Evolutionary conservation across 2,329 filamentous ascomycete species (phyloP), one percentile per base, ranked within the genome.

Genomic region (Hymenoscyphus repandus): DNA sequence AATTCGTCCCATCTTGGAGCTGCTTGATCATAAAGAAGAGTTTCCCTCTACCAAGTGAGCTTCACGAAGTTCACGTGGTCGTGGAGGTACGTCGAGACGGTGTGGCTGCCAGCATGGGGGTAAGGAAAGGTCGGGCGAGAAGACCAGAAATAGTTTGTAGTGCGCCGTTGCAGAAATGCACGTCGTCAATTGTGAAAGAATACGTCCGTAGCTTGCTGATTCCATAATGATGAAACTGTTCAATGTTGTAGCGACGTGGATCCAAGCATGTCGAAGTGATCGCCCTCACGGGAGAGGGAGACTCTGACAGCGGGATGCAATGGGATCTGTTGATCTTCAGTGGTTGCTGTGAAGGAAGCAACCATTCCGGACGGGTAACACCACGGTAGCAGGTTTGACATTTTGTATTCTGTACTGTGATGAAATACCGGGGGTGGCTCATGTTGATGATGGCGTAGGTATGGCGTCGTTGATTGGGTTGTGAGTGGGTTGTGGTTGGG

Each of bases 151-250:
- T 37, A 37, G 12, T 13, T 5, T 37, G 34, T 34, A 45, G 31
- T 45, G 13, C 20, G 27, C 6, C 30, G 31, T 17, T 45, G 32
- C 33, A 13, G 15, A 38, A 27, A 17, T 46, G 27, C 44, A 38
- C 18, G 17, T 38, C 33, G 7, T 22, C 33, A 27, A 5, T 46
- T 30, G 42, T 10, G n/a, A 34, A n/a, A n/a, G n/a, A 18, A 20
- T 37, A 31, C 10, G 18, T 46, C 18, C 10, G 31, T 34, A 45
- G 42, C 42, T 45, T 17, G 42, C 18, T 46, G 32, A 46, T 46
- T 38, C 33, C 44, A 38, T 37, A 5, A 13, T 15, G 17, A 37
- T 46, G 44, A 46, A 46, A 46, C 44, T 32, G 17, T n/a, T 15
- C 30, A 20, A 46, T 32, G 17, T 38, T 46, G 37, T 18, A 17